Percentiles rank a stretch among this genome's conserved stretches.
Conservation (phyloP, 192 early-diverging fungal species). For the Coemansia interrupta region DNA sequence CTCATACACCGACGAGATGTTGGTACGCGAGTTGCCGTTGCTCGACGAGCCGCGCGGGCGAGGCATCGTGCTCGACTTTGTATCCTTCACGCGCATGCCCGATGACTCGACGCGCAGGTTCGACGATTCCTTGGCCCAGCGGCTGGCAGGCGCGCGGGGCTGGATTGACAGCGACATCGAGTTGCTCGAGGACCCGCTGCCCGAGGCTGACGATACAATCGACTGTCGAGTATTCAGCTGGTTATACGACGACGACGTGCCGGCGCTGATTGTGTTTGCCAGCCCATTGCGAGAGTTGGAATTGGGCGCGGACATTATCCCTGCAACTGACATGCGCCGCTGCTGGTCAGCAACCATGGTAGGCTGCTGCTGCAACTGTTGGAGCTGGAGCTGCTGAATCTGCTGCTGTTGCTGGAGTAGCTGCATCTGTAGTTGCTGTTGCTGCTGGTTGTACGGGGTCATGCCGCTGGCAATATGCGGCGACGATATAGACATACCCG, state of each 20-base stretch:
- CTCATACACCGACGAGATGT: slow-evolving; percentile 42
- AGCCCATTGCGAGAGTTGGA: slow-evolving; percentile 16
- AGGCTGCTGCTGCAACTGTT: slow-evolving; percentile 22
- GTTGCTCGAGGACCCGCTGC: slow-evolving; percentile 40
- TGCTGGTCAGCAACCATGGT: slow-evolving; percentile 28
- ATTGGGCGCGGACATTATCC: slow-evolving; percentile 2
- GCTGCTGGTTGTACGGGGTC: slow-evolving; percentile 25
- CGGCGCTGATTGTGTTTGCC: slow-evolving; percentile 16
- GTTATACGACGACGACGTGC: slow-evolving; percentile 14
- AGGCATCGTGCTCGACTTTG: slow-evolving; percentile 44
- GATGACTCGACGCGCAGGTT: slow-evolving; percentile 33
- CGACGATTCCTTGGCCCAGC: slow-evolving; percentile 52
- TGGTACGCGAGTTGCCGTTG: slow-evolving; percentile 24
- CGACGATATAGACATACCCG: slow-evolving; percentile 49
- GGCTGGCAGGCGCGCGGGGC: slow-evolving; percentile 33
- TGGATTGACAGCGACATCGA: slow-evolving; percentile 41
- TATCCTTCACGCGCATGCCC: slow-evolving; percentile 12
- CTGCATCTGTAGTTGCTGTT: slow-evolving; percentile 20
- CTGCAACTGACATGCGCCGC: slow-evolving; percentile 34
- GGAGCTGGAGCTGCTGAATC: slow-evolving; percentile 25
- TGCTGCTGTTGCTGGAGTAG: slow-evolving; percentile 22
- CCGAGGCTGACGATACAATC: slow-evolving; percentile 43
- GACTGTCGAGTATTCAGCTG: slow-evolving; percentile 47
- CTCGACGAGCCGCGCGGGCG: slow-evolving; percentile 27
- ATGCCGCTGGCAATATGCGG: slow-evolving; percentile 38